Conservation (phyloP, 495 filamentous ascomycete genomes). For the Astrothelium macrocarpum region DNA sequence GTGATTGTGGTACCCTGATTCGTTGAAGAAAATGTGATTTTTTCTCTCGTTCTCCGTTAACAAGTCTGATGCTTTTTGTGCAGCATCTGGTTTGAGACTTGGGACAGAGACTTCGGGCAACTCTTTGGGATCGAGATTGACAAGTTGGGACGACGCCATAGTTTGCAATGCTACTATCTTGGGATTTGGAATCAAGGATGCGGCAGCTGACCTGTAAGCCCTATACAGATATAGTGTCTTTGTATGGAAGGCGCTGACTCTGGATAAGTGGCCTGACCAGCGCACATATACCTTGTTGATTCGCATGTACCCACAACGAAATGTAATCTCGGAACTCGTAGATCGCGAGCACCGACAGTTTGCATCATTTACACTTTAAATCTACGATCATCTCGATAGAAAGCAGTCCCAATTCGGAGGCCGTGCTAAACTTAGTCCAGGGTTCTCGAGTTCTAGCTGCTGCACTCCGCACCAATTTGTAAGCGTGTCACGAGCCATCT, state of each 20-base stretch:
- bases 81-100: conserved; percentile 45
- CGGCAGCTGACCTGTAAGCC: too few relatives aligned
- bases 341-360: neutral
- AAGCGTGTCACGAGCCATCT: neutral
- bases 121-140: neutral
- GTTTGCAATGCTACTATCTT: neutral
- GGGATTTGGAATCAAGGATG: neutral
- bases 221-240: too few relatives aligned
- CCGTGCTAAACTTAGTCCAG: too few relatives aligned
- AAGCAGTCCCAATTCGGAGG: too few relatives aligned
- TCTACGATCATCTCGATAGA: neutral
- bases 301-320: neutral
- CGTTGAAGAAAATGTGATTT: conserved; percentile 72
- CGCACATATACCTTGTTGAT: too few relatives aligned
- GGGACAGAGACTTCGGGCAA: conserved; percentile 10
- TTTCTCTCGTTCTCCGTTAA: conserved; percentile 65
- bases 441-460: neutral
- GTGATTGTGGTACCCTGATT: conserved; percentile 50
- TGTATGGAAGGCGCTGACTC: too few relatives aligned
- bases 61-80: conserved; percentile 51
- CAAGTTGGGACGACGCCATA: neutral
- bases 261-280: too few relatives aligned
- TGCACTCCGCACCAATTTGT: conserved; percentile 1
- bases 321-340: neutral
- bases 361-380: neutral